Conservation (phyloP, 192 early-diverging fungal species). For the Podila epigama region DNA sequence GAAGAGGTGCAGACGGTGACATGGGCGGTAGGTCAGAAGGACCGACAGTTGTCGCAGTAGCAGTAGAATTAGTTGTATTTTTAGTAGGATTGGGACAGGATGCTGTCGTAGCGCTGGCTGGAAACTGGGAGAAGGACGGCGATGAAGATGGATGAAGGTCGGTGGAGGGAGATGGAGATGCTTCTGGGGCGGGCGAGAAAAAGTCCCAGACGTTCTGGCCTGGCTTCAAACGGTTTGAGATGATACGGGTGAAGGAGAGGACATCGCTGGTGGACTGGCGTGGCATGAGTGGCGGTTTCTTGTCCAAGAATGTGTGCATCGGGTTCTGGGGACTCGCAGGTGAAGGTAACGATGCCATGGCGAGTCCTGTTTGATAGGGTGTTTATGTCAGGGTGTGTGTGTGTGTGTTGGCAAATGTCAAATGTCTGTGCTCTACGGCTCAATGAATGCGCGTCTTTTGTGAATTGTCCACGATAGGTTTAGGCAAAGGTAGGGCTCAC, state of each 20-base stretch:
- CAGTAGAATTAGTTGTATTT: too few species aligned
- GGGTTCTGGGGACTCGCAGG: constrained; percentile 5
- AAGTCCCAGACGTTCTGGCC: constrained; percentile 44
- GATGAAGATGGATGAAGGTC: background rate
- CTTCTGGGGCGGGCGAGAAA: constrained; percentile 10
- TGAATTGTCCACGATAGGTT: too few species aligned
- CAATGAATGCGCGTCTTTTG: too few species aligned
- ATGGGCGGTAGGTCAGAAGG: background rate
- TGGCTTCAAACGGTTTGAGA: constrained; percentile 25
- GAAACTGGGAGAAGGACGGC: background rate
- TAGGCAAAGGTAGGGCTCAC: too few species aligned
- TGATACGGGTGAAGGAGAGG: constrained; percentile 48
- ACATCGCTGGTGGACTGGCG: constrained; percentile 45
- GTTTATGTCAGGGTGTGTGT: background rate
- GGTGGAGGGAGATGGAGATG: background rate
- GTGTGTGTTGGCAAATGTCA: too few species aligned
- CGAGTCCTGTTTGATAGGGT: background rate
- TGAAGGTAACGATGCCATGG: constrained; percentile 6
- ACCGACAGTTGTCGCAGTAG: too few species aligned
- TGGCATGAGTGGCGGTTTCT: constrained; percentile 31
- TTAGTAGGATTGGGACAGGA: background rate
- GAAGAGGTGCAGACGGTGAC: constrained; percentile 13
- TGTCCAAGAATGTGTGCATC: constrained; percentile 37
- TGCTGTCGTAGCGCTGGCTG: background rate
- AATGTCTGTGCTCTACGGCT: too few species aligned